Evolutionary conservation across 192 early-diverging fungal species (phyloP).

Genomic region (Podila verticillata): DNA sequence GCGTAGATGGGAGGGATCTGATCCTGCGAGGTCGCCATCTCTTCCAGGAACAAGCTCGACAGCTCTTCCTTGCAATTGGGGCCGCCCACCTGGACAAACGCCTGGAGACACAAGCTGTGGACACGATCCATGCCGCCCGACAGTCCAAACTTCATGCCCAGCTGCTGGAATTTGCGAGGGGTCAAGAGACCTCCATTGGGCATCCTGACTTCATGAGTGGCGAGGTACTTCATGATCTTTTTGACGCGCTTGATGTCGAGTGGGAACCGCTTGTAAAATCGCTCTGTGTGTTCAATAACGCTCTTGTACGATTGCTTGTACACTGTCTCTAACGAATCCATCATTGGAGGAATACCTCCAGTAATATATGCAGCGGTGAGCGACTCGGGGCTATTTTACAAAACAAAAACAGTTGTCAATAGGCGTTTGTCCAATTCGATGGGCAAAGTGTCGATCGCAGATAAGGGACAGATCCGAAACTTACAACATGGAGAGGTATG

Average conservation of each 20-base stretch:
- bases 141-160: conserved; percentile 69
- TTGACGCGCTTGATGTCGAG: conserved; percentile 69
- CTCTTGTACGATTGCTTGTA: conserved; percentile 69
- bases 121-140: conserved; percentile 72
- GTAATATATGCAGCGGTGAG: conserved; percentile 72
- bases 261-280: conserved; percentile 73
- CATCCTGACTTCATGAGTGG: conserved; percentile 53
- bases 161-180: conserved; percentile 73
- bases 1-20: conserved; percentile 65
- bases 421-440: too few relatives aligned
- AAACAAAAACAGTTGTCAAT: too few relatives aligned
- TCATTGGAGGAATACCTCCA: conserved; percentile 74
- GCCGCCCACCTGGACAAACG: conserved; percentile 24
- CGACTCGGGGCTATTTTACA: conserved; percentile 60
- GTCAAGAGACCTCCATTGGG: conserved; percentile 71
- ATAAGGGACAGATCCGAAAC: conserved; percentile 4
- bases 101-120: conserved; percentile 63
- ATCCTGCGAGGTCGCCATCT: conserved; percentile 29
- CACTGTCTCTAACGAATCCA: conserved; percentile 68
- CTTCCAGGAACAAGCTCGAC: conserved; percentile 29
- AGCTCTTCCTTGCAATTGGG: conserved; percentile 27
- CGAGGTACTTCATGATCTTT: conserved; percentile 65
- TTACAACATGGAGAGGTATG: conserved; percentile 74
- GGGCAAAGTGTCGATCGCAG: not conserved
- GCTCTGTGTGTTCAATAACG: conserved; percentile 66